These are phyloP conservation scores for Psidium guajava DNA, from an alignment of 345 rosid species.

Conservation along the genomic window DNA sequence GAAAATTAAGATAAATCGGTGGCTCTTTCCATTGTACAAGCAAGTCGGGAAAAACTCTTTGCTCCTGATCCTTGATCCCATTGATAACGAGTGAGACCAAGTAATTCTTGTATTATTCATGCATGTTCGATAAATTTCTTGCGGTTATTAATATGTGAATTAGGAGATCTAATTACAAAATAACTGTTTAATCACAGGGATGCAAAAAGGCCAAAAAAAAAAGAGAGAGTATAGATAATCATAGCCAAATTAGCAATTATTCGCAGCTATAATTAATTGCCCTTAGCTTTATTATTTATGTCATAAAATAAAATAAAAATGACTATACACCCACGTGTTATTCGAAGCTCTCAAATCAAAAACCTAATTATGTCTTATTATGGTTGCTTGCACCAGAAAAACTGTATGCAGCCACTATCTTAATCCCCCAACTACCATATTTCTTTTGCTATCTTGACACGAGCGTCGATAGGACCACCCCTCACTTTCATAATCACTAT, in stretches of 20 bases:
- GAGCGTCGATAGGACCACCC: neutral
- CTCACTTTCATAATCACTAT: neutral
- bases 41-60: no score
- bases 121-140: neutral
- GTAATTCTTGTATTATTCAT: neutral
- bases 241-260: neutral
- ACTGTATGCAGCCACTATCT: slow-evolving; percentile 1
- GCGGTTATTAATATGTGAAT: neutral
- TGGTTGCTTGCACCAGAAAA: neutral
- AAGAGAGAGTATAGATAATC: neutral
- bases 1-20: neutral
- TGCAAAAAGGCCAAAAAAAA: neutral
- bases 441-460: neutral
- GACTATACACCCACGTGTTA: neutral
- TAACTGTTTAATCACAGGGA: neutral
- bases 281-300: neutral
- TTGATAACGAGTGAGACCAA: no score
- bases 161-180: neutral
- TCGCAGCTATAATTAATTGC: neutral
- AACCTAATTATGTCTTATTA: neutral
- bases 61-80: no score
- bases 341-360: neutral
- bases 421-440: neutral
- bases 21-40: no score
- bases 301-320: neutral